Conservation (phyloP, 139 green algal genomes). For the Chlamydomonas incerta region DNA sequence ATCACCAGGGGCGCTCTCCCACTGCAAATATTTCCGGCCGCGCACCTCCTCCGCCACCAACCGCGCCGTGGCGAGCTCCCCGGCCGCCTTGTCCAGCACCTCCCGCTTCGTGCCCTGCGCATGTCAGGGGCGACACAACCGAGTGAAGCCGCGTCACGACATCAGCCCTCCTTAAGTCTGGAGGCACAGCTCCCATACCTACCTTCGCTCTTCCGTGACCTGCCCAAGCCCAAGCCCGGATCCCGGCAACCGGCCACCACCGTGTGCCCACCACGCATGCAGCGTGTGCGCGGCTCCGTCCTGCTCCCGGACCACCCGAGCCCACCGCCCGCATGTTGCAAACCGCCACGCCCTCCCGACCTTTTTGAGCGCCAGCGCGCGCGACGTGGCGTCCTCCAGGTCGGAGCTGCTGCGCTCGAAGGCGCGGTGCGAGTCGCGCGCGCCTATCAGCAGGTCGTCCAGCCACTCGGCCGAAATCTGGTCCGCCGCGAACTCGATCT, state of each 20-base stretch:
- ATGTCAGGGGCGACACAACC: no score
- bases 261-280: no score
- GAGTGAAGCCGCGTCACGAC: no score
- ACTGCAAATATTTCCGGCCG: no score
- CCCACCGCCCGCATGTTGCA: neutral
- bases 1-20: no score
- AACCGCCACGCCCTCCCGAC: neutral
- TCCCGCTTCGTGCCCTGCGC: slow-evolving; percentile 28
- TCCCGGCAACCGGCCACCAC: no score
- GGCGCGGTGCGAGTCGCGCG: neutral
- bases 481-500: slow-evolving; percentile 42
- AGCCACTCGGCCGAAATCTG: slow-evolving; percentile 28
- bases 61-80: neutral
- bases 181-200: no score
- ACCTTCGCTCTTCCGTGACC: no score
- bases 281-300: no score
- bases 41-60: slow-evolving; percentile 26
- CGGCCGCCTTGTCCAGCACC: slow-evolving; percentile 7
- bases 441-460: slow-evolving; percentile 23
- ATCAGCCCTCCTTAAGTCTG: no score
- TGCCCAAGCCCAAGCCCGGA: no score
- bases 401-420: slow-evolving; percentile 29
- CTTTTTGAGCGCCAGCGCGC: slow-evolving; percentile 17
- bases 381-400: slow-evolving; percentile 1
- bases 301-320: no score